A percentile compares a stretch with the other conserved stretches of the same genome.
Evolutionary conservation across 2,329 filamentous ascomycete genomes (phyloP).

Genomic region (Phyllachora maydis): DNA sequence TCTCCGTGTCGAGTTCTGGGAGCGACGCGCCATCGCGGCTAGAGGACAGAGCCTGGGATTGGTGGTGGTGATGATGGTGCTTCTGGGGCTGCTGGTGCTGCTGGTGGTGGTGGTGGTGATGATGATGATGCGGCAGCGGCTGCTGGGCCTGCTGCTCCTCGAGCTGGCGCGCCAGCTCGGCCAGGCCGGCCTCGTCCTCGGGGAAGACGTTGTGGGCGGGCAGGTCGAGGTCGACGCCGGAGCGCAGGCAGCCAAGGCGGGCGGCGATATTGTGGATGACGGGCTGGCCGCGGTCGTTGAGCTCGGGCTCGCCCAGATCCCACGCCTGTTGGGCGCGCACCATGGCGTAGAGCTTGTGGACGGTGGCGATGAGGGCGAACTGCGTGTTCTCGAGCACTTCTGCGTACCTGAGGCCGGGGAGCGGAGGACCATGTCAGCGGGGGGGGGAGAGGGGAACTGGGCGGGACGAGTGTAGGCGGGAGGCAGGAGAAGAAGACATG

Average conservation of each 20-base stretch:
- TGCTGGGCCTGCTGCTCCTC: conserved; percentile 17
- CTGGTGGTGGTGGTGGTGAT: conserved; percentile 5
- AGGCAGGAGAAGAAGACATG: no score
- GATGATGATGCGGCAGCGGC: not conserved
- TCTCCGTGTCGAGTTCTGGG: no score
- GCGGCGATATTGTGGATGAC: conserved; percentile 45
- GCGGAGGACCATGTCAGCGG: conserved; percentile 3
- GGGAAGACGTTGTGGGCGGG: conserved; percentile 37
- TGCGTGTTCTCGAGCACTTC: conserved; percentile 46
- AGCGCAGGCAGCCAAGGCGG: conserved; percentile 41
- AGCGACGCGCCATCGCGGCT: no score
- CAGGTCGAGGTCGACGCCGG: conserved; percentile 37
- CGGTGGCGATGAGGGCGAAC: conserved; percentile 40
- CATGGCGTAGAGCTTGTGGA: conserved; percentile 46
- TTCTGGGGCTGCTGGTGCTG: conserved; percentile 6
- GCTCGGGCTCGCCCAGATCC: conserved; percentile 40
- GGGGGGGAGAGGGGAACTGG: not conserved
- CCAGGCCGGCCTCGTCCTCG: conserved; percentile 36
- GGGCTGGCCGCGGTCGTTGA: conserved; percentile 41
- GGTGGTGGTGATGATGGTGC: conserved; percentile 2
- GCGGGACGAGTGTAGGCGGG: not conserved
- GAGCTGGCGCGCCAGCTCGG: conserved; percentile 32
- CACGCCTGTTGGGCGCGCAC: conserved; percentile 34
- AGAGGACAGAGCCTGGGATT: no score
- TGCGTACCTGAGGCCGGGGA: conserved; percentile 30